These are phyloP conservation scores for Debaryomycetaceae sp. DNA, from an alignment of 1,139 yeast species.

Conservation along the genomic window DNA sequence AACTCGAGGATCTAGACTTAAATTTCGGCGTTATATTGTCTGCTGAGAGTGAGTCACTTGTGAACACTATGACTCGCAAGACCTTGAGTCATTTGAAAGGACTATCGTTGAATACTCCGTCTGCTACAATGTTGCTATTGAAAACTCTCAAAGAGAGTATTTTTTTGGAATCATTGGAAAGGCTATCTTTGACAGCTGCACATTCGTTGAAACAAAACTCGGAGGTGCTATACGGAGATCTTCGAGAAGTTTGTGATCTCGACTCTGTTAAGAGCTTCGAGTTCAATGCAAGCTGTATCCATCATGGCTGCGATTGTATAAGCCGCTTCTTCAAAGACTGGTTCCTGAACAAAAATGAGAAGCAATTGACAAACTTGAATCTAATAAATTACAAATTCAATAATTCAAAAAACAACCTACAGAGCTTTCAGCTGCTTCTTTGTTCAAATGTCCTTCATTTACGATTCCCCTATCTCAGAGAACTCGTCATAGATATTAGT, in stretches of 20 bases:
- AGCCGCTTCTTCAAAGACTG: constrained; percentile 17
- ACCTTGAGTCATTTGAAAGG: constrained; percentile 11
- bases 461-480: constrained; percentile 11
- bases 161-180: constrained; percentile 10
- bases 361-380: constrained; percentile 15
- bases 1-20: constrained; percentile 18
- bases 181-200: constrained; percentile 17
- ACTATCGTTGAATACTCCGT: constrained; percentile 19
- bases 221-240: constrained; percentile 10
- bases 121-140: constrained; percentile 15
- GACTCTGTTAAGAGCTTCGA: constrained; percentile 17
- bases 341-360: constrained; percentile 7
- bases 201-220: constrained; percentile 18
- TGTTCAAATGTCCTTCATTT: constrained; percentile 10
- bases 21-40: constrained; percentile 7
- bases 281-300: constrained; percentile 21
- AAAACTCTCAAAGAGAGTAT: constrained; percentile 8
- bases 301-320: constrained; percentile 19
- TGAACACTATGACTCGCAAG: constrained; percentile 3
- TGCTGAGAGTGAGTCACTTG: background rate
- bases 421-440: constrained; percentile 18
- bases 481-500: constrained; percentile 19
- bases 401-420: constrained; percentile 15
- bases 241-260: constrained; percentile 15
- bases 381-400: constrained; percentile 23